These are phyloP conservation scores for Scleroderma citrinum DNA, from an alignment of 768 basidiomycete genomes.

Conservation along the genomic window DNA sequence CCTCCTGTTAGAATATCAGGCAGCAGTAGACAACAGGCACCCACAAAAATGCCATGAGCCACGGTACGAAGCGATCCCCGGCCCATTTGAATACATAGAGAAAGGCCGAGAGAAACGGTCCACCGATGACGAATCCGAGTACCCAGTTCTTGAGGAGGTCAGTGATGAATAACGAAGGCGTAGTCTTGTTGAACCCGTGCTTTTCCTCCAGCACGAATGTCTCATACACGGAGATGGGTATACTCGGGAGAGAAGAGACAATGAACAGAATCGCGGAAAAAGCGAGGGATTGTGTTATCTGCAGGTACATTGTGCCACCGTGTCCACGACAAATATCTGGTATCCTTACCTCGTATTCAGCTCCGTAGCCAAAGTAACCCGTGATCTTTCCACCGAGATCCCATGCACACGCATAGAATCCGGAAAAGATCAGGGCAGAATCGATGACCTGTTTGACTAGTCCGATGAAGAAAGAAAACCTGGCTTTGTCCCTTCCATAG, in stretches of 20 bases:
- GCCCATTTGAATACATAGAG: conserved; percentile 90
- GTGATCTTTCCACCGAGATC: conserved; percentile 46
- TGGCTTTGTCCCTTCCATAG: conserved; percentile 89
- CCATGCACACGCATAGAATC: conserved; percentile 85
- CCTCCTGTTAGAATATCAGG: neutral
- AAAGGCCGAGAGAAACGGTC: conserved; percentile 84
- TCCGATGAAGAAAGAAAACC: conserved; percentile 69
- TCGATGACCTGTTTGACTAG: conserved; percentile 70
- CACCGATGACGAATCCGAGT: conserved; percentile 64
- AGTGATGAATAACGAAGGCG: conserved; percentile 62
- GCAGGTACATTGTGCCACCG: neutral
- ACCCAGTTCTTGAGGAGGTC: conserved; percentile 81
- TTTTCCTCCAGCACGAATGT: conserved; percentile 94
- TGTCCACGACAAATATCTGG: no score
- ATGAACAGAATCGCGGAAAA: conserved; percentile 68
- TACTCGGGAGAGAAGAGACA: conserved; percentile 56
- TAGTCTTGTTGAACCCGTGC: conserved; percentile 97
- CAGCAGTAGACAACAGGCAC: neutral
- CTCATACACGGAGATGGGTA: conserved; percentile 77
- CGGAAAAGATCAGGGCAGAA: conserved; percentile 64
- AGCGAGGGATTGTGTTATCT: conserved; percentile 83
- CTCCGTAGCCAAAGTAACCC: conserved; percentile 52
- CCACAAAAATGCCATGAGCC: conserved; percentile 89
- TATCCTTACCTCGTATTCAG: conserved; percentile 65
- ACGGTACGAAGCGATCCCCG: conserved; percentile 87